Conservation (phyloP, 2,329 filamentous ascomycete species). For the Lojkania enalia region DNA sequence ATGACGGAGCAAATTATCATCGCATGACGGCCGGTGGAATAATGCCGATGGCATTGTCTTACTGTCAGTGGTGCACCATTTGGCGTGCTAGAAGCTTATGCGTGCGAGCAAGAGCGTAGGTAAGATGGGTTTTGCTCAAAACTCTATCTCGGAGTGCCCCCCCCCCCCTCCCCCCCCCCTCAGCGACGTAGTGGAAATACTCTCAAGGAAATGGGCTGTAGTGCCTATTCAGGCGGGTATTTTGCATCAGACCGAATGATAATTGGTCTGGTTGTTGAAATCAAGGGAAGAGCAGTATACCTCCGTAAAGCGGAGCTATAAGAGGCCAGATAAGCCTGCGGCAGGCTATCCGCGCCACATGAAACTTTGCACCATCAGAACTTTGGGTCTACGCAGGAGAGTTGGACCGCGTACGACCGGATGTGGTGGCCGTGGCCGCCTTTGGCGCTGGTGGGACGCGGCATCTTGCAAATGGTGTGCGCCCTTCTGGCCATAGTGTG, state of each 20-base stretch:
- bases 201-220: slow-evolving; percentile 1
- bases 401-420: slow-evolving; percentile 15
- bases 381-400: background rate
- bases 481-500: slow-evolving; percentile 4
- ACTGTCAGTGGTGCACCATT: slow-evolving; percentile 1
- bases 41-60: slow-evolving; percentile 4
- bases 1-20: slow-evolving; percentile 6
- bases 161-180: background rate
- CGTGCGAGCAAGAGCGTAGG: slow-evolving; percentile 7
- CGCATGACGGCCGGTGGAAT: slow-evolving; percentile 10
- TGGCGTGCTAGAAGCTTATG: slow-evolving; percentile 10
- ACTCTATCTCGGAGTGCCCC: background rate
- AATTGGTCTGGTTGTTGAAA: background rate
- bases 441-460: slow-evolving; percentile 2
- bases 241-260: slow-evolving; percentile 9
- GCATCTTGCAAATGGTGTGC: slow-evolving; percentile 11
- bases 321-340: slow-evolving; percentile 7
- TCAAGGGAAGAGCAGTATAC: background rate
- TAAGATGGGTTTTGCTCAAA: background rate
- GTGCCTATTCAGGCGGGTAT: slow-evolving; percentile 4
- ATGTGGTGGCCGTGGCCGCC: slow-evolving; percentile 24
- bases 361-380: slow-evolving; percentile 13
- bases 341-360: slow-evolving; percentile 11
- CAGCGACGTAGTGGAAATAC: slow-evolving; percentile 7
- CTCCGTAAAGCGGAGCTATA: background rate